These are phyloP conservation scores for Ophiobolus disseminans DNA, from an alignment of 2,329 filamentous ascomycete species.

Conservation along the genomic window DNA sequence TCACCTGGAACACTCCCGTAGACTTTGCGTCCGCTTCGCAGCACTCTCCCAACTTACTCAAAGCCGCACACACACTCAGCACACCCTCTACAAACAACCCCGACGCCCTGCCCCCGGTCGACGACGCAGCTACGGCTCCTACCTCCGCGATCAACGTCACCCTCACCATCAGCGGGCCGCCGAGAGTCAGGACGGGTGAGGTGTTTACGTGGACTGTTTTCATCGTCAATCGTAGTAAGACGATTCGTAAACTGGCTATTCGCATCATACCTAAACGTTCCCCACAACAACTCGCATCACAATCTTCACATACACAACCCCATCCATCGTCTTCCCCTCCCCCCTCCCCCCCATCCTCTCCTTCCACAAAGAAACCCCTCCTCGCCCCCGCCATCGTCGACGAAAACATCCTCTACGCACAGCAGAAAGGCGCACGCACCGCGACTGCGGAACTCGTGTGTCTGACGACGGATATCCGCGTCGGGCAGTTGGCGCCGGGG, in stretches of 20 bases:
- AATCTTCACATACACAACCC: slow-evolving; percentile 51
- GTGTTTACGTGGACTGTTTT: slow-evolving; percentile 77
- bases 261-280: slow-evolving; percentile 70
- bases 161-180: slow-evolving; percentile 74
- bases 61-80: slow-evolving; percentile 40
- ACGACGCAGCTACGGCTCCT: slow-evolving; percentile 24
- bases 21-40: slow-evolving; percentile 64
- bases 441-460: slow-evolving; percentile 75
- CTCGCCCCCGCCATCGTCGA: slow-evolving; percentile 73
- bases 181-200: slow-evolving; percentile 67
- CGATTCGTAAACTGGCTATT: slow-evolving; percentile 72
- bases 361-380: slow-evolving; percentile 35
- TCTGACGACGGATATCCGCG: slow-evolving; percentile 74
- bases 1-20: slow-evolving; percentile 72
- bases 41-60: slow-evolving; percentile 50
- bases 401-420: slow-evolving; percentile 73
- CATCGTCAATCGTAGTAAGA: slow-evolving; percentile 73
- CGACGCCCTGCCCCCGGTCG: slow-evolving; percentile 36
- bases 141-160: slow-evolving; percentile 71
- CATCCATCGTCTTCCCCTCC: slow-evolving; percentile 53
- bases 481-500: slow-evolving; percentile 74
- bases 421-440: slow-evolving; percentile 70
- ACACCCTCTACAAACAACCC: slow-evolving; percentile 35
- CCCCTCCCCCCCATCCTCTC: slow-evolving; percentile 1
- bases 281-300: slow-evolving; percentile 54